phyloP scores from a whole-genome alignment of 2,329 filamentous ascomycete species.

The Aaosphaeria arxii region DNA sequence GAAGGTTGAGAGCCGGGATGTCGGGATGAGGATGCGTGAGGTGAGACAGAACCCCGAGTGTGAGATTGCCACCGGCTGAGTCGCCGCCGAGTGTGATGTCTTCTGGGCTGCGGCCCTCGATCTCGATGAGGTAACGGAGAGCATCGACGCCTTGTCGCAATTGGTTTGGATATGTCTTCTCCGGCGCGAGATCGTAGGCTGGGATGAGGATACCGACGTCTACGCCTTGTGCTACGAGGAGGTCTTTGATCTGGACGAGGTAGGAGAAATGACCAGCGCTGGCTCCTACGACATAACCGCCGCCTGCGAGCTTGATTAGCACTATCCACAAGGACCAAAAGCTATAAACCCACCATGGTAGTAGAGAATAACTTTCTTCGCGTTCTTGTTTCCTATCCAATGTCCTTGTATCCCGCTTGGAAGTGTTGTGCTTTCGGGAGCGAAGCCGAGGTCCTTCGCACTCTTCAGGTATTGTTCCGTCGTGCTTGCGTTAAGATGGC shows the following conservation, averaged over 20 bases:
- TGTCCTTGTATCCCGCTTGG: slow-evolving; percentile 43
- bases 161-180: slow-evolving; percentile 47
- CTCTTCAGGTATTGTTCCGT: slow-evolving; percentile 34
- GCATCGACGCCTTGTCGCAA: slow-evolving; percentile 46
- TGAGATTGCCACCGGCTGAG: slow-evolving; percentile 54
- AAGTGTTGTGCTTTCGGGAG: slow-evolving; percentile 38
- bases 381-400: slow-evolving; percentile 43
- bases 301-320: slow-evolving; percentile 39
- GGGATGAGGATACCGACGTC: slow-evolving; percentile 51
- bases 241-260: slow-evolving; percentile 43
- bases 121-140: slow-evolving; percentile 43
- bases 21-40: slow-evolving; percentile 56
- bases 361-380: slow-evolving; percentile 44
- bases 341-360: slow-evolving; percentile 40
- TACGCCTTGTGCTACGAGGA: slow-evolving; percentile 40
- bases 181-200: slow-evolving; percentile 58
- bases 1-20: slow-evolving; percentile 43
- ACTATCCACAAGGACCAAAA: background rate
- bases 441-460: slow-evolving; percentile 32
- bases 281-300: slow-evolving; percentile 54
- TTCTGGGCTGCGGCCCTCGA: slow-evolving; percentile 31
- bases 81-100: slow-evolving; percentile 51
- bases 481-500: slow-evolving; percentile 32
- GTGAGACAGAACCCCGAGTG: slow-evolving; percentile 47
- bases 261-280: slow-evolving; percentile 49